A percentile compares a stretch with the other conserved stretches of the same genome.
Evolutionary conservation across 2,329 filamentous ascomycete genomes (phyloP).

Genomic region (Ilyonectria mors-panacis): DNA sequence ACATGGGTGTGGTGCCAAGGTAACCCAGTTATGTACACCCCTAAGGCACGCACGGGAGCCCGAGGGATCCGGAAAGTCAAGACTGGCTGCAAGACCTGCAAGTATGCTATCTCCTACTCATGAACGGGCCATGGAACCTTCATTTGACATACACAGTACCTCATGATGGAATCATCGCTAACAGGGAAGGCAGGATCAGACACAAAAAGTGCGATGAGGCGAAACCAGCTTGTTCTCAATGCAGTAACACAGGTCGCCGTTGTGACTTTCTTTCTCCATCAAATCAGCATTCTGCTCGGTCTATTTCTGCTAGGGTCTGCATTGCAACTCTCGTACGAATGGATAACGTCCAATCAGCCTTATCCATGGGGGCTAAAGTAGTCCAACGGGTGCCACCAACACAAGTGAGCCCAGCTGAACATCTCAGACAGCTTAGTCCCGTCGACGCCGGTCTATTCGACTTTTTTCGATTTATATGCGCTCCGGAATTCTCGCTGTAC

Average conservation of each 20-base stretch:
- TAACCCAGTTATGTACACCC: too few relatives aligned
- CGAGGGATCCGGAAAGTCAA: slow-evolving; percentile 16
- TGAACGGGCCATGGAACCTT: too few relatives aligned
- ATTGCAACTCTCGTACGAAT: too few relatives aligned
- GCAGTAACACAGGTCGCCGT: slow-evolving; percentile 11
- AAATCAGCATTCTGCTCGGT: background rate
- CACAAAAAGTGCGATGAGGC: slow-evolving; percentile 24
- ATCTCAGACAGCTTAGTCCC: background rate
- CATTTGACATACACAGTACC: too few relatives aligned
- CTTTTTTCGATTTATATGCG: slow-evolving; percentile 27
- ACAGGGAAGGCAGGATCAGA: slow-evolving; percentile 5
- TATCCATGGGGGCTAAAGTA: background rate
- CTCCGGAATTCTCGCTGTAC: slow-evolving; percentile 21
- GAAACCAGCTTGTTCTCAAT: slow-evolving; percentile 21
- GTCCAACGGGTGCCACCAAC: too few relatives aligned
- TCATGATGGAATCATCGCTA: background rate
- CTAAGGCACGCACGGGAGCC: slow-evolving; percentile 14
- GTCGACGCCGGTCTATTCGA: slow-evolving; percentile 1
- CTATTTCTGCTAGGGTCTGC: too few relatives aligned
- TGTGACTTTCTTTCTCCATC: slow-evolving; percentile 15
- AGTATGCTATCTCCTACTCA: slow-evolving; percentile 5
- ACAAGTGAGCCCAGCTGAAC: too few relatives aligned
- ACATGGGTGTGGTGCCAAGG: too few relatives aligned
- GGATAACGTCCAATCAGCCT: too few relatives aligned
- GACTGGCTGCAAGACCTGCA: slow-evolving; percentile 32